Percentiles rank a stretch among this genome's conserved stretches.
Conservation (phyloP, 129 eudicot genomes). For the Flaveria ramosissima region DNA sequence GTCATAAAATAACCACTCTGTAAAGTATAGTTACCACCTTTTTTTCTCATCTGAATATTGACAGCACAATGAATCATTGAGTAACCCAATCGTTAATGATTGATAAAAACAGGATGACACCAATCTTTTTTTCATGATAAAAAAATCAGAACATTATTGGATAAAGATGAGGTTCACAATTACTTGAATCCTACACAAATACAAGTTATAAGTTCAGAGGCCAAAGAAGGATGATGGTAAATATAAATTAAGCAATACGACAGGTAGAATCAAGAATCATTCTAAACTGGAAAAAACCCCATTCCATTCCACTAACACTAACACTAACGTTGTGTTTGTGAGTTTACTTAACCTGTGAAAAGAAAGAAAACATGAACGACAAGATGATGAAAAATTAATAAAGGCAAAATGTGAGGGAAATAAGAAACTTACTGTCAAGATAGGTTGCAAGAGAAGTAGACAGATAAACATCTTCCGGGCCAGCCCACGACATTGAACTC, state of each 20-base stretch:
- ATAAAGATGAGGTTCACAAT: background rate
- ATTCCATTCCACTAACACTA: too few relatives aligned
- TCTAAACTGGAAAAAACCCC: too few relatives aligned
- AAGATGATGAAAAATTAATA: background rate
- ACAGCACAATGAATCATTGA: background rate
- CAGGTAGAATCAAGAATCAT: too few relatives aligned
- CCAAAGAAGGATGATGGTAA: background rate
- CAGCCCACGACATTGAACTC: conserved; percentile 88
- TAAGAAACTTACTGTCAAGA: conserved; percentile 70
- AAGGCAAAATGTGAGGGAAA: background rate
- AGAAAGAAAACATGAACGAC: background rate
- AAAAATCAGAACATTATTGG: too few relatives aligned
- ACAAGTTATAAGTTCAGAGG: background rate
- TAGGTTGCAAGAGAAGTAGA: conserved; percentile 96
- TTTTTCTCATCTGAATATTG: background rate
- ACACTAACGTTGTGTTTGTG: too few relatives aligned
- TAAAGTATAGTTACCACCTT: background rate
- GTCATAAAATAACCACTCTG: background rate
- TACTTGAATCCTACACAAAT: background rate
- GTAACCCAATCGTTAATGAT: background rate
- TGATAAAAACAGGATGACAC: background rate
- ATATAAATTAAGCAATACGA: too few relatives aligned
- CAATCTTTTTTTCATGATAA: background rate
- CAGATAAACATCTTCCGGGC: conserved; percentile 78
- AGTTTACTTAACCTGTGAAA: too few relatives aligned